phyloP scores from a whole-genome alignment of 768 basidiomycete species.

The Sporobolomyces pararoseus region DNA sequence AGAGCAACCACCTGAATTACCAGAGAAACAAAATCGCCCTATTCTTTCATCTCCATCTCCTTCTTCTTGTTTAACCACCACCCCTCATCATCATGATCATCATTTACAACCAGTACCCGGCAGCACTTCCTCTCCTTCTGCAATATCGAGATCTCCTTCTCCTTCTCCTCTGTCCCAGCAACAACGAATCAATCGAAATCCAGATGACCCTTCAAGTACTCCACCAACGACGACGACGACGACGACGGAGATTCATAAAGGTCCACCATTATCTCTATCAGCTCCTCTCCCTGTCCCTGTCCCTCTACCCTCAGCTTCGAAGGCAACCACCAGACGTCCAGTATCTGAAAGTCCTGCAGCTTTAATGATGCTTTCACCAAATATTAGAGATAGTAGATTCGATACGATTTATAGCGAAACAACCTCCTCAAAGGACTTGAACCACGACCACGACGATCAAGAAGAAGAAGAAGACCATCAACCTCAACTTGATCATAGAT shows the following conservation, averaged over 20 bases:
- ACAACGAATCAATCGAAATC: neutral
- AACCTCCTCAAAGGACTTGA: neutral
- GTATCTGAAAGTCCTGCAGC: neutral
- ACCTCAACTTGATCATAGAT: no score
- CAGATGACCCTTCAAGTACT: neutral
- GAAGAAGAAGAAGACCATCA: no score
- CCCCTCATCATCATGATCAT: neutral
- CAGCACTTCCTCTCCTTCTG: neutral
- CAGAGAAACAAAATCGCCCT: neutral
- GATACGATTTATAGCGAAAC: neutral
- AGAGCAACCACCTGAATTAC: neutral
- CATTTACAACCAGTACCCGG: no score
- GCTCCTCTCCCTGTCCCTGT: neutral
- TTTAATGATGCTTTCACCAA: neutral
- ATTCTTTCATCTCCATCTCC: neutral
- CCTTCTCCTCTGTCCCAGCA: neutral
- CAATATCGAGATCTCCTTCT: neutral
- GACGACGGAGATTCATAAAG: no score
- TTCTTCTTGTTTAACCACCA: neutral
- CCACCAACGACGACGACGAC: neutral
- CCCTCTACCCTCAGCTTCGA: neutral
- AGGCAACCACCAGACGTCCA: neutral
- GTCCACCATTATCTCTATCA: neutral
- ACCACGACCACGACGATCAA: no score
- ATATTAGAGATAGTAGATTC: no score